Conservation (phyloP, 768 basidiomycete species). For the Scleroderma bovista region DNA sequence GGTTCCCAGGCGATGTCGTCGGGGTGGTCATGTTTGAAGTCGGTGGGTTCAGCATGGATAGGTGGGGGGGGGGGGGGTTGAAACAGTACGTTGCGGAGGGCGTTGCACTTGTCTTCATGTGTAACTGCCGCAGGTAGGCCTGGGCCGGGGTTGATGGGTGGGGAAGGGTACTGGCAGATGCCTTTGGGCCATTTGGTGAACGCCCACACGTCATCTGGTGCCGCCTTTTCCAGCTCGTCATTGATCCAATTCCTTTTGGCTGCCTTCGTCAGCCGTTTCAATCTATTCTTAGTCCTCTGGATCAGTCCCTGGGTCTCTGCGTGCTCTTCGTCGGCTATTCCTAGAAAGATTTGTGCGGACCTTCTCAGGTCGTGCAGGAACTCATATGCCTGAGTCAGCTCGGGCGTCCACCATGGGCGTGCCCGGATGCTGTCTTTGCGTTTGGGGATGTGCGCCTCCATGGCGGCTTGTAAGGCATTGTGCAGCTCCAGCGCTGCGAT, state of each 20-base stretch:
- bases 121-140: not conserved
- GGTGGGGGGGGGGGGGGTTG: slow-evolving; percentile 6
- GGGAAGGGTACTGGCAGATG: not conserved
- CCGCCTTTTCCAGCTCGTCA: not conserved
- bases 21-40: not conserved
- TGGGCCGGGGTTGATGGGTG: not conserved
- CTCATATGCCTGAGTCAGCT: not conserved
- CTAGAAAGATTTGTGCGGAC: no score
- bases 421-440: not conserved
- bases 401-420: not conserved
- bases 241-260: not conserved
- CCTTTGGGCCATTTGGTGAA: not conserved
- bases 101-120: not conserved
- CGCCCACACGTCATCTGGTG: not conserved
- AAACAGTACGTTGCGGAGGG: not conserved
- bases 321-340: no score
- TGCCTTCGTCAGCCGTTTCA: no score
- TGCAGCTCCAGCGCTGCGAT: not conserved
- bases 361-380: no score
- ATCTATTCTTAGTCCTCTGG: no score
- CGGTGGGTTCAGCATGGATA: not conserved
- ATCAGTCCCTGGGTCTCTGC: no score
- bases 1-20: not conserved
- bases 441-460: not conserved
- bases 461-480: not conserved